Conservation (phyloP, 208 protist genomes). For the Leishmania aethiopica region DNA sequence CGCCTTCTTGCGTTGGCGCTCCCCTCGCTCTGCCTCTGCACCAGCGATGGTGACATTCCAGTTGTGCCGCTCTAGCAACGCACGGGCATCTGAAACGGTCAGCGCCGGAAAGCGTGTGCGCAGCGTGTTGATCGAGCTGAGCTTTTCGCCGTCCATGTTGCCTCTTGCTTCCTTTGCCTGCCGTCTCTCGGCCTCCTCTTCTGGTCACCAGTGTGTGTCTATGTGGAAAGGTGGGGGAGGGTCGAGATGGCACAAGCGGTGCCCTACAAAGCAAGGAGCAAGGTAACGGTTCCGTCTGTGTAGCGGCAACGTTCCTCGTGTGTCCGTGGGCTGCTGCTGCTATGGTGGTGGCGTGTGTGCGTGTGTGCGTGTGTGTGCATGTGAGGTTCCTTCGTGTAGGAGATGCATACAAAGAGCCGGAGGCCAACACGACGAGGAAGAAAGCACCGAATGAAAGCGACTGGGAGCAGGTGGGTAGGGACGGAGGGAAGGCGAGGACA, state of each 20-base stretch:
- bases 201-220: neutral
- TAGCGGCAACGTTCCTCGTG: neutral
- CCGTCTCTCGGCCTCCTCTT: neutral
- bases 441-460: neutral
- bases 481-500: neutral
- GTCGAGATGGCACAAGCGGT: neutral
- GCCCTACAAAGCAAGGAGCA: neutral
- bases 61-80: conserved; percentile 34
- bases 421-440: neutral
- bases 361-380: neutral
- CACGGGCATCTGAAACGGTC: conserved; percentile 33
- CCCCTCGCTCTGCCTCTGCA: conserved; percentile 29
- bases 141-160: conserved; percentile 36
- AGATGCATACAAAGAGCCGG: neutral
- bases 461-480: neutral
- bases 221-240: conserved; percentile 1
- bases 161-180: neutral
- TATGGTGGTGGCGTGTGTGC: neutral
- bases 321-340: neutral
- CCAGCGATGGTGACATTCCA: conserved; percentile 43
- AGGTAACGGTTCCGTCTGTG: neutral
- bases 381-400: neutral
- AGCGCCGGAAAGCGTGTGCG: conserved; percentile 42
- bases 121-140: conserved; percentile 35
- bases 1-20: conserved; percentile 13